Base-by-base conservation (phyloP, 176 grass and related monocot genomes). In the Coix lacrymajobi region DNA sequence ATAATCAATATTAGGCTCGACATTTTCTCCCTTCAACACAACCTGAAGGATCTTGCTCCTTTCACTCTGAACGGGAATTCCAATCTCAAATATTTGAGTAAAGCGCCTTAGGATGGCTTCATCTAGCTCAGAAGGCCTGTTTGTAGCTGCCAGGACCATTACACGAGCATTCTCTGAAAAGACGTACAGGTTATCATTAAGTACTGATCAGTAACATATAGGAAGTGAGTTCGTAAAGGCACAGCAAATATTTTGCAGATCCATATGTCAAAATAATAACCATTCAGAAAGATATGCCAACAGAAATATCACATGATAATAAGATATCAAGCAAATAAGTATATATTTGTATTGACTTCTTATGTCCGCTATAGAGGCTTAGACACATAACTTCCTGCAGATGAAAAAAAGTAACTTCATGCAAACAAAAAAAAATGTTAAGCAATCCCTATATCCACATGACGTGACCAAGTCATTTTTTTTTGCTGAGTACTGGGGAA, bases 131-230 rank as follows among this genome's bases (percentile, higher is more conserved):
- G 90, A 92, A 73, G 96, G 96, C 28, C 96, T 90, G 74, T 99
- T 99, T 74, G 96, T 99, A 41, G 96, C 96, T 83, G 96, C 96
- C 86, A 99, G 93, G 61, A 99, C 96, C 96, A 96, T 99, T 83
- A 99, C 96, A 65, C 89, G 89, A 48, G 96, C 96, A 90, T 96
- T 88, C 73, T 92, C 96, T 99, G 64, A 45, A 94, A 36, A 86
- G 4, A 7, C 32, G 79, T 51, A 79, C 37, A 73, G 15, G 66
- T 34, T 38, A 37, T 16, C 14, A 51, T 78, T 30, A 73, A 39
- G 64, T 37, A 77, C 37, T 58, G 11, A 28, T 66, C 8, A 14
- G 37, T 65, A 66, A 12, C 62, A 54, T 12, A 13, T 16, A 61
- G 4, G 62, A 82, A 44, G 11, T 72, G 22, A 45, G 8, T 43